phyloP scores from a whole-genome alignment of 164 flowering plant species.

The Platanus orientalis region DNA sequence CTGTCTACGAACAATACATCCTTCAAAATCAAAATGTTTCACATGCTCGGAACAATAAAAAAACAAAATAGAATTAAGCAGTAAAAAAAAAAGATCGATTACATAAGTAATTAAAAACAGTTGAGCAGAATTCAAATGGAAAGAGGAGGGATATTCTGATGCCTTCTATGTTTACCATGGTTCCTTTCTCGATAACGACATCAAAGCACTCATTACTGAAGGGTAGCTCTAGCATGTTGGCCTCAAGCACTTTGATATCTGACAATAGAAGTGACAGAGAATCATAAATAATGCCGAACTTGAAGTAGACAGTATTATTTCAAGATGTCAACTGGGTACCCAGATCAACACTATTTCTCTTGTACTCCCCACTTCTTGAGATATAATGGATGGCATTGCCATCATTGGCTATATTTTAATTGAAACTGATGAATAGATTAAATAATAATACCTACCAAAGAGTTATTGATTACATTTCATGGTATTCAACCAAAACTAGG shows the following conservation, averaged over 20 bases:
- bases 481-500: too few relatives aligned
- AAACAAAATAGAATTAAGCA: constrained; percentile 4
- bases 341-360: too few relatives aligned
- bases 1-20: constrained; percentile 93
- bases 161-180: constrained; percentile 59
- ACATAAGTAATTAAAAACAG: not conserved
- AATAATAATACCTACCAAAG: too few relatives aligned
- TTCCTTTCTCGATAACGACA: constrained; percentile 94
- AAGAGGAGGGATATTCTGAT: not conserved
- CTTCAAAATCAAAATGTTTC: constrained; percentile 47
- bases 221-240: constrained; percentile 90
- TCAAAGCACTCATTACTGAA: constrained; percentile 70
- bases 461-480: too few relatives aligned
- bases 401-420: too few relatives aligned
- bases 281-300: not conserved
- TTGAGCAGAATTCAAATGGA: not conserved
- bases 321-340: not conserved
- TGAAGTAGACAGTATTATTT: too few relatives aligned
- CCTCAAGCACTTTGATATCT: constrained; percentile 81
- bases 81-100: not conserved
- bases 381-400: too few relatives aligned
- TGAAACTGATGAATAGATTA: too few relatives aligned
- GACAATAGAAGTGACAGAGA: constrained; percentile 16
- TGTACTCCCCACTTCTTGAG: too few relatives aligned
- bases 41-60: constrained; percentile 11